A percentile compares a stretch with the other conserved stretches of the same genome.
Evolutionary conservation across 371 early-diverging fungal species (phyloP).

Genomic region (Mycotypha africana): DNA sequence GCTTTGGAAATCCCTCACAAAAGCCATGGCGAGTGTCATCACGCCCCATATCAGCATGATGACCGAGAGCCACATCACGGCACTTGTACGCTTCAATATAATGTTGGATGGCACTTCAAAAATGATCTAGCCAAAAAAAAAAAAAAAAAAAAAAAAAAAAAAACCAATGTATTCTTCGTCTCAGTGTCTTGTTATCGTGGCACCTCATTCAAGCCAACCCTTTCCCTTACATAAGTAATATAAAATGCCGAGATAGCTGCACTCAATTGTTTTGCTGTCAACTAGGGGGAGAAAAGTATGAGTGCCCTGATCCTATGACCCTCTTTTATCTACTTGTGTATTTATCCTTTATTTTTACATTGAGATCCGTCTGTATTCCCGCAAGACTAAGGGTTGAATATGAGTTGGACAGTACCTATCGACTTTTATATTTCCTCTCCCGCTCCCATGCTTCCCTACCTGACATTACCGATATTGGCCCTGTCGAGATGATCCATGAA

Average conservation of each 20-base stretch:
- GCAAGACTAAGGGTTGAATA: too few species aligned
- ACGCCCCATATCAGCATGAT: conserved; percentile 46
- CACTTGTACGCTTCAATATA: conserved; percentile 33
- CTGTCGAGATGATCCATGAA: conserved; percentile 43
- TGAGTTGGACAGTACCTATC: too few species aligned
- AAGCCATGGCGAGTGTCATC: conserved; percentile 36
- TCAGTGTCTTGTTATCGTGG: too few species aligned
- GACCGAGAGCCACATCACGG: conserved; percentile 37
- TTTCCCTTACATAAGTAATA: conserved; percentile 35
- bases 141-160: neutral
- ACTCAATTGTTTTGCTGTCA: conserved; percentile 16
- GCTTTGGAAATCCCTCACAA: conserved; percentile 24
- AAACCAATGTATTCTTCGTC: neutral
- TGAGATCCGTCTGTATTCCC: conserved; percentile 5
- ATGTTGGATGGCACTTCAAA: conserved; percentile 47
- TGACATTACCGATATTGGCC: conserved; percentile 43
- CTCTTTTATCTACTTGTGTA: too few species aligned
- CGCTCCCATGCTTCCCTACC: too few species aligned
- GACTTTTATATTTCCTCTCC: too few species aligned
- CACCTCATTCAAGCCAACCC: too few species aligned
- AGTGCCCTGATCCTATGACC: too few species aligned
- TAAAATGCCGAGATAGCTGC: conserved; percentile 31
- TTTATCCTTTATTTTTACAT: too few species aligned
- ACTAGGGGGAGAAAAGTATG: too few species aligned
- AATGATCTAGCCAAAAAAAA: conserved; percentile 5